A percentile compares a stretch with the other conserved stretches of the same genome.
These are phyloP conservation scores for Clavispora fructus DNA, from an alignment of 805 yeast species.

Conservation along the genomic window DNA sequence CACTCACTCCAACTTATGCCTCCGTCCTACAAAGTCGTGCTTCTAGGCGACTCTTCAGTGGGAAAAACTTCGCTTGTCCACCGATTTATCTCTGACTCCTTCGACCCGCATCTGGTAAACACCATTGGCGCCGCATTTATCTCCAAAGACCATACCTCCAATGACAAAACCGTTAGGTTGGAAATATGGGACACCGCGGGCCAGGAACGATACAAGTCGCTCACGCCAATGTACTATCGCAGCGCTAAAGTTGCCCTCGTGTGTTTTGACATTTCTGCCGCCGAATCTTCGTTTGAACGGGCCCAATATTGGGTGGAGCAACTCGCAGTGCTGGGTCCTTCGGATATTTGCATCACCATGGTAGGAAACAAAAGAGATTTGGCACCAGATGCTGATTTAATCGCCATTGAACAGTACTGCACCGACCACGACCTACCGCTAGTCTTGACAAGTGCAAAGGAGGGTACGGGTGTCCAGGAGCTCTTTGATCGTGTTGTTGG, in stretches of 20 bases:
- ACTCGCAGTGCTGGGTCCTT: conserved; percentile 31
- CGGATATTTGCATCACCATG: conserved; percentile 35
- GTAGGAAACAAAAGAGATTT: conserved; percentile 87
- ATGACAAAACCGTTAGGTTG: conserved; percentile 45
- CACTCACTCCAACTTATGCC: conserved; percentile 1
- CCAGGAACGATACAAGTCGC: conserved; percentile 46
- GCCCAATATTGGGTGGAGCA: conserved; percentile 93
- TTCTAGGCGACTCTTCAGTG: conserved; percentile 51
- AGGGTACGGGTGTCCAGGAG: conserved; percentile 53
- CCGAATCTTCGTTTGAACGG: conserved; percentile 45
- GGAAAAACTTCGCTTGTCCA: conserved; percentile 76
- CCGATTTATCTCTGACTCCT: conserved; percentile 65
- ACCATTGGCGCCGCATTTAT: conserved; percentile 99
- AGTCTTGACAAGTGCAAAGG: conserved; percentile 61
- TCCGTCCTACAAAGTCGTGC: conserved; percentile 36
- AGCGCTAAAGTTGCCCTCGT: conserved; percentile 61
- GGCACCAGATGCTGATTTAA: conserved; percentile 18
- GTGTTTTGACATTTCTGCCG: conserved; percentile 72
- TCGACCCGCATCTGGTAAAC: conserved; percentile 77
- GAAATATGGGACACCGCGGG: conserved; percentile 97
- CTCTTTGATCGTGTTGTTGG: conserved; percentile 29
- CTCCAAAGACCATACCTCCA: conserved; percentile 53
- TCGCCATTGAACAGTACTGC: conserved; percentile 13
- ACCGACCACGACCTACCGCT: conserved; percentile 14
- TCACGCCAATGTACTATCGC: conserved; percentile 44